Percentiles rank a stretch among this genome's conserved stretches.
phyloP scores from a whole-genome alignment of 139 green algal genomes.

The Astrephomene gubernaculifera region DNA sequence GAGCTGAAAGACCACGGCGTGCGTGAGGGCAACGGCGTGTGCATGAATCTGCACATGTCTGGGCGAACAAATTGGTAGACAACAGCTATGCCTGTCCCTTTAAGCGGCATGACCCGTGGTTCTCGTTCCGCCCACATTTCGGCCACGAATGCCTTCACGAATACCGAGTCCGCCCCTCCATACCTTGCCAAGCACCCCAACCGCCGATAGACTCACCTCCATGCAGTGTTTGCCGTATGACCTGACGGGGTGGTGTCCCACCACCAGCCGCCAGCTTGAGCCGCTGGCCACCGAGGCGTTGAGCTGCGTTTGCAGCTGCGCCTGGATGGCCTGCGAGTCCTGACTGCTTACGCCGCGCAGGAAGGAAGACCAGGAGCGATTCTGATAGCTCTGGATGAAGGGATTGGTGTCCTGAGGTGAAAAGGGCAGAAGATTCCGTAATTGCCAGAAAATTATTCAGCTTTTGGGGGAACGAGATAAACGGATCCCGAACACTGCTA shows the following conservation, averaged over 20 bases:
- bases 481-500: too few species aligned
- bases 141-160: too few species aligned
- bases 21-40: too few species aligned
- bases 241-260: constrained; percentile 78
- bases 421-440: neutral
- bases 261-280: constrained; percentile 70
- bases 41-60: too few species aligned
- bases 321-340: neutral
- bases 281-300: constrained; percentile 1
- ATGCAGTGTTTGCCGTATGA: constrained; percentile 58
- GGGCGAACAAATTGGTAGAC: too few species aligned
- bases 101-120: too few species aligned
- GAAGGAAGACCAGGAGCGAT: neutral
- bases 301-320: neutral
- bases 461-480: neutral
- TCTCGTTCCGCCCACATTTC: too few species aligned
- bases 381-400: constrained; percentile 3
- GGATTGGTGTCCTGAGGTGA: constrained; percentile 27
- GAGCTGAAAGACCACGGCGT: too few species aligned
- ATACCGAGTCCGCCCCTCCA: too few species aligned
- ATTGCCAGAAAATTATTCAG: too few species aligned
- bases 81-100: too few species aligned
- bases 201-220: neutral
- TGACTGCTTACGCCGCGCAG: constrained; percentile 23
- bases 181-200: too few species aligned